Conservation (phyloP, 139 green algal species). For the Coelastrella sp. region DNA sequence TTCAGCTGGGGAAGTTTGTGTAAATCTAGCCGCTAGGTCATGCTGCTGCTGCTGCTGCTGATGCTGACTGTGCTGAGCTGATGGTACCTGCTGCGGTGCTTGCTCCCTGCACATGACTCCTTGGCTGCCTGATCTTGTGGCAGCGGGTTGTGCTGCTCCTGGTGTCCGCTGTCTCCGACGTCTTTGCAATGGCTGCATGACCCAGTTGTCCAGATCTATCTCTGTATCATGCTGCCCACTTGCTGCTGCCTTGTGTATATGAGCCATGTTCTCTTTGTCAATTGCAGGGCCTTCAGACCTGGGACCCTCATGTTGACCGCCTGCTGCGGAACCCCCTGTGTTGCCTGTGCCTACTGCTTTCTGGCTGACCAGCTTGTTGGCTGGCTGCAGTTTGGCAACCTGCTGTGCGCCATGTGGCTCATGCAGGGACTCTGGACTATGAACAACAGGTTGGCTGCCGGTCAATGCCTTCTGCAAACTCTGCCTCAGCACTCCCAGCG, state of each 20-base stretch:
- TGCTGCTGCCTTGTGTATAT: too few species aligned
- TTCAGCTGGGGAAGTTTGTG: too few species aligned
- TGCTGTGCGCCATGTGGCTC: too few species aligned
- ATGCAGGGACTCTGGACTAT: too few species aligned
- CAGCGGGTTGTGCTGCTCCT: neutral
- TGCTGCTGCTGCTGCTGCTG: neutral
- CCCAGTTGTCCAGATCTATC: constrained; percentile 17
- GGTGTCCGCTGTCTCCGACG: neutral
- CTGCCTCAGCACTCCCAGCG: neutral
- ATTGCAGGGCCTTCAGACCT: neutral
- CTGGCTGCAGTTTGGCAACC: neutral
- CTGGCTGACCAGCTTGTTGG: neutral
- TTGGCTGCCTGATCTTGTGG: neutral
- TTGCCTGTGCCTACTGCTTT: neutral
- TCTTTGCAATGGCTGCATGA: neutral
- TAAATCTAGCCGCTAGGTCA: too few species aligned
- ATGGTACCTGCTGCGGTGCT: neutral
- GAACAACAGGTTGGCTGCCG: neutral
- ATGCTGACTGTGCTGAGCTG: neutral
- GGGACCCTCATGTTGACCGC: too few species aligned
- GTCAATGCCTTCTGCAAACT: neutral
- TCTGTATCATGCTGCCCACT: neutral
- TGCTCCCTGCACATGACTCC: neutral
- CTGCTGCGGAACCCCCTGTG: neutral
- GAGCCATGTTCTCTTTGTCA: constrained; percentile 5